phyloP scores from a whole-genome alignment of 495 filamentous ascomycete genomes.

The Podospora australis region DNA sequence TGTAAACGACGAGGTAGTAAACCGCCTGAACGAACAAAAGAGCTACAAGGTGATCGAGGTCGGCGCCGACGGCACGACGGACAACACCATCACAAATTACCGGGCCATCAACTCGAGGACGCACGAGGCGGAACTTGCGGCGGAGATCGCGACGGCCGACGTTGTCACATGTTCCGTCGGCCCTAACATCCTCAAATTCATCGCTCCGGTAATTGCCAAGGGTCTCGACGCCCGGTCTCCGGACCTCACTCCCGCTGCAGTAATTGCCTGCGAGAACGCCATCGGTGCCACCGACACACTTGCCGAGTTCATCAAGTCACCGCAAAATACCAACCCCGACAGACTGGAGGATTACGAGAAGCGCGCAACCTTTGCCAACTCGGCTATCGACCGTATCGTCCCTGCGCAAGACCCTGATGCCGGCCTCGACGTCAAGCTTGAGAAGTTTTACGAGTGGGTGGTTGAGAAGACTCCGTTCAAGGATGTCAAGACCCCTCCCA shows the following conservation, averaged over 20 bases:
- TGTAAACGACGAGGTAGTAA: conserved; percentile 75
- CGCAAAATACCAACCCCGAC: conserved; percentile 53
- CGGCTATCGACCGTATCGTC: conserved; percentile 95
- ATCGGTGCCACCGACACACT: conserved; percentile 86
- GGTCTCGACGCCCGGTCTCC: conserved; percentile 69
- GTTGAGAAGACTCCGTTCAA: conserved; percentile 80
- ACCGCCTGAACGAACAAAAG: conserved; percentile 61
- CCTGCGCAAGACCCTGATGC: conserved; percentile 72
- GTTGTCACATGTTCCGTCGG: conserved; percentile 95
- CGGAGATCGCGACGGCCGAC: conserved; percentile 81
- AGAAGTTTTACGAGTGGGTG: conserved; percentile 98
- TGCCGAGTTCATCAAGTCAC: conserved; percentile 69
- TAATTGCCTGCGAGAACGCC: conserved; percentile 97
- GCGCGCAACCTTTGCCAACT: conserved; percentile 84
- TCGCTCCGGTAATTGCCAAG: conserved; percentile 88
- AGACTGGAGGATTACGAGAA: conserved; percentile 54
- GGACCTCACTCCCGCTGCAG: conserved; percentile 65
- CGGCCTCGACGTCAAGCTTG: conserved; percentile 86
- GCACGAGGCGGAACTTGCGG: conserved; percentile 67
- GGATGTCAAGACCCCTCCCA: conserved; percentile 46
- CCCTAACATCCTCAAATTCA: conserved; percentile 90
- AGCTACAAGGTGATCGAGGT: conserved; percentile 92
- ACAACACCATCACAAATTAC: conserved; percentile 83
- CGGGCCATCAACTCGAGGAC: conserved; percentile 91
- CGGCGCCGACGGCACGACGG: conserved; percentile 72